Base-by-base conservation (phyloP, 768 basidiomycete species). In the Mycena amicta region DNA sequence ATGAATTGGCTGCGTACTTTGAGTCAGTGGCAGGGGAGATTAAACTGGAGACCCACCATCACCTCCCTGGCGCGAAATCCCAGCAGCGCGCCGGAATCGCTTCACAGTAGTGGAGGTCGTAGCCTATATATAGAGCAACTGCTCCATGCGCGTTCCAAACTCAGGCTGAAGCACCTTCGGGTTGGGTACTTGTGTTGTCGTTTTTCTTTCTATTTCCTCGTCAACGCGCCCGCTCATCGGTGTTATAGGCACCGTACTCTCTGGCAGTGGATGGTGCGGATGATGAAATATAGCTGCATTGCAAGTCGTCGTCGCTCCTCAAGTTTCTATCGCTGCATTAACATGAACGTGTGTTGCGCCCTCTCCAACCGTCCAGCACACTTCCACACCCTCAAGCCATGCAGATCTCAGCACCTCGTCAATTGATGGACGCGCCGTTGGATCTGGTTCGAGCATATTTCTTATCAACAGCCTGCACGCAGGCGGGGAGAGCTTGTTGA, bases 361-460 rank as follows among this genome's bases (percentile, higher is more conserved):
- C 57, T 76, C 57, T 13, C 62, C 67, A 41, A 81, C 83, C 53
- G 81, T 77, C 72, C 89, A 83, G 71, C 94, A 97, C 15, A 95
- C 85, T 75, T 95, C 90, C 62, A 97, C 90, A 28, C 79, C 71
- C 74, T 83, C 74, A 53, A 96, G 75, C 95, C 95, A 97, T 57
- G 85, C 64, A 65, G 95, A 85, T 62, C 77, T 78, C 59, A 95
- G 76, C 55, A 89, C 83, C 55, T 93, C 90, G 65, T 98, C 95
- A 64, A 96, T 90, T 49, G 83, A 74, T 55, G 78, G 77, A 26
- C 96, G 79, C 43, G 78, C 71, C 71, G 89, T 89, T 22, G 95
- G 93, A 67, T 96, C 88, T 2, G 96, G 96, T 70, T 98, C 94
- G 55, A 99, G 83, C 95, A 99, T 98, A 77, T 86, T 86, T 67